phyloP scores from a whole-genome alignment of 805 yeast species.

The Metschnikowia shivogae region DNA sequence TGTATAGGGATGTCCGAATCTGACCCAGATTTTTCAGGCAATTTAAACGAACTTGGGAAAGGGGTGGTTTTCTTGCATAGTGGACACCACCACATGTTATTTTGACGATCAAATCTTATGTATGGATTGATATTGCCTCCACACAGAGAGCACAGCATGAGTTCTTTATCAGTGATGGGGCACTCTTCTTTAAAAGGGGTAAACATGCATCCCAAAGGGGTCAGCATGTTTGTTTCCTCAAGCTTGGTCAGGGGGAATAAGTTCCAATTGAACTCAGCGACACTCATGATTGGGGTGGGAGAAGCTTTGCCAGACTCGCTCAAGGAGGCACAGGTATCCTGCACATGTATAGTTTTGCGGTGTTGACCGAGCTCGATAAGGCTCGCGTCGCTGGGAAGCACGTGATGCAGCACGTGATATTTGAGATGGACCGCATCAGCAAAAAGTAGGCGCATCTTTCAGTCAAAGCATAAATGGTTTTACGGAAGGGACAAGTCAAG shows the following conservation, averaged over 20 bases:
- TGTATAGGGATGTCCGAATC: conserved; percentile 27
- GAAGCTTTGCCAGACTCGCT: not conserved
- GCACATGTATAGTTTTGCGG: not conserved
- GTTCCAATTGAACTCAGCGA: conserved; percentile 72
- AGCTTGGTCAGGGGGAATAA: conserved; percentile 37
- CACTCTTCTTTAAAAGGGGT: conserved; percentile 21
- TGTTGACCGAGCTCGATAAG: conserved; percentile 4
- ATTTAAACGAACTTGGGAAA: conserved; percentile 19
- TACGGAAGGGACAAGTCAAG: conserved; percentile 46
- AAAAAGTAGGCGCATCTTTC: conserved; percentile 8
- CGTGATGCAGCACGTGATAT: not conserved
- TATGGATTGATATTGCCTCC: conserved; percentile 26
- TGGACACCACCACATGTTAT: conserved; percentile 39
- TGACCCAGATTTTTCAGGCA: conserved; percentile 15
- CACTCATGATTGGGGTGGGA: conserved; percentile 7
- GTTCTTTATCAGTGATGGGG: conserved; percentile 10
- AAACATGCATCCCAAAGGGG: conserved; percentile 37
- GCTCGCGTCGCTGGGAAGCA: not conserved
- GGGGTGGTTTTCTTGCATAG: conserved; percentile 25
- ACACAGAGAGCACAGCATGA: conserved; percentile 28
- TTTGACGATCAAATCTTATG: conserved; percentile 26
- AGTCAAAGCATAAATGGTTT: conserved; percentile 43
- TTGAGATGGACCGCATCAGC: not conserved
- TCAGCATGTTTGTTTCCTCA: conserved; percentile 28
- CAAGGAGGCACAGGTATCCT: not conserved